Evolutionary conservation across 495 filamentous ascomycete genomes (phyloP).

Genomic region (Xylaria palmicola): DNA sequence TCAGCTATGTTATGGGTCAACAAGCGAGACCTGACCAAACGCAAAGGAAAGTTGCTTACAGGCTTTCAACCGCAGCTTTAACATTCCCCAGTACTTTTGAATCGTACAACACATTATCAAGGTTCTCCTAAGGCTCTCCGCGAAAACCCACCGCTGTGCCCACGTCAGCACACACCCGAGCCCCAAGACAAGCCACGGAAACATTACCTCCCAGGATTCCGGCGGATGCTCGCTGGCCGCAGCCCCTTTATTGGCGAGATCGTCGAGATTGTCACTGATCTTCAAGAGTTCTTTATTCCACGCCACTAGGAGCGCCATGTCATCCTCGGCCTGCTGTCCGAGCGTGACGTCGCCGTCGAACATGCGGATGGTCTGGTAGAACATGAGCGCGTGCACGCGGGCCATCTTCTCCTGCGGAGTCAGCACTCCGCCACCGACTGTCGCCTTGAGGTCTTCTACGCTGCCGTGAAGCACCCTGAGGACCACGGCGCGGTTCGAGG

Average conservation of each 20-base stretch:
- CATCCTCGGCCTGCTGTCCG: conserved; percentile 32
- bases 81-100: conserved; percentile 15
- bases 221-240: conserved; percentile 18
- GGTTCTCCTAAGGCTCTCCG: conserved; percentile 27
- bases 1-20: conserved; percentile 1
- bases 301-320: conserved; percentile 29
- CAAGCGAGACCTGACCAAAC: neutral
- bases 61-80: conserved; percentile 14
- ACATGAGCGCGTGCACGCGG: conserved; percentile 33
- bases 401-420: conserved; percentile 35
- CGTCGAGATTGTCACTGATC: conserved; percentile 32
- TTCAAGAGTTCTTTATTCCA: conserved; percentile 35
- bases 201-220: conserved; percentile 30
- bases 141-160: conserved; percentile 26
- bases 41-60: neutral
- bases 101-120: conserved; percentile 21
- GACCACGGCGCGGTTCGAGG: conserved; percentile 28
- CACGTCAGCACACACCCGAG: neutral
- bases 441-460: conserved; percentile 24
- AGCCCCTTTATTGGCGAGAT: conserved; percentile 15
- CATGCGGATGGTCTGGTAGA: conserved; percentile 38
- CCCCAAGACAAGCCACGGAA: neutral
- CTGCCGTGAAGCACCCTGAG: conserved; percentile 28
- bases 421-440: neutral
- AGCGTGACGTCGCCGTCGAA: conserved; percentile 39